Base-by-base conservation (phyloP, 306 rosid genomes). In the Begonia peltatifolia region DNA sequence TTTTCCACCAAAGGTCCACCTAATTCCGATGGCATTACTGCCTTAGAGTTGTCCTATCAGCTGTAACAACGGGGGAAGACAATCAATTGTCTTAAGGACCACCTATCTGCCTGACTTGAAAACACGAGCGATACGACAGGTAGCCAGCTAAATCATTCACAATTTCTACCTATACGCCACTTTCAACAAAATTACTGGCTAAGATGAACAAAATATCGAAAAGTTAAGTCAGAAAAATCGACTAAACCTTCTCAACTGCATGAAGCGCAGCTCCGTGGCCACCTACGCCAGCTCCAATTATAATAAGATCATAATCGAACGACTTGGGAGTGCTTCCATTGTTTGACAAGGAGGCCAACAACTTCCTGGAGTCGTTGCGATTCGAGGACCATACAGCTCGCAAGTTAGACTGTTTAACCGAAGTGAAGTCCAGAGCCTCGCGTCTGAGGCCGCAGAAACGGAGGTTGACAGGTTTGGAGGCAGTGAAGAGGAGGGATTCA, bases 231-330 rank as follows among this genome's bases (percentile, higher is more conserved):
- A 38, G 6, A 3, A 0, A n/a, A 46, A 49, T 22, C 1, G 46
- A 14, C 48, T 53, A 14, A 55, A 92, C 99, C 96, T 86, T 86
- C 74, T 86, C 93, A 22, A 92, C 96, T 8, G 96, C 96, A 50
- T 92, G 96, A 46, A 92, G 88, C 14, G 99, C 96, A 5, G 96
- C 99, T 2, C 99, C 99, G 18, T 92, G 99, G 55, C 96, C 96
- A 0, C 96, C 99, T 53, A 92, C 99, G 8, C 99, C 99, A 8
- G 99, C 99, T 17, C 99, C 96, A 36, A 92, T 86, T 18, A 86
- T 92, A 50, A 92, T 63, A 74, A 90, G 72, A 70, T 90, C 99
- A 7, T 90, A 90, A 44, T 90, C 99, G 20, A 86, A 92, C 8
- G 94, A 74, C 53, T 64, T 76, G 17, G 96, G 58, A 57, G 87